These are phyloP conservation scores for Colletotrichum siamense DNA, from an alignment of 2,329 filamentous ascomycete genomes.

Conservation along the genomic window DNA sequence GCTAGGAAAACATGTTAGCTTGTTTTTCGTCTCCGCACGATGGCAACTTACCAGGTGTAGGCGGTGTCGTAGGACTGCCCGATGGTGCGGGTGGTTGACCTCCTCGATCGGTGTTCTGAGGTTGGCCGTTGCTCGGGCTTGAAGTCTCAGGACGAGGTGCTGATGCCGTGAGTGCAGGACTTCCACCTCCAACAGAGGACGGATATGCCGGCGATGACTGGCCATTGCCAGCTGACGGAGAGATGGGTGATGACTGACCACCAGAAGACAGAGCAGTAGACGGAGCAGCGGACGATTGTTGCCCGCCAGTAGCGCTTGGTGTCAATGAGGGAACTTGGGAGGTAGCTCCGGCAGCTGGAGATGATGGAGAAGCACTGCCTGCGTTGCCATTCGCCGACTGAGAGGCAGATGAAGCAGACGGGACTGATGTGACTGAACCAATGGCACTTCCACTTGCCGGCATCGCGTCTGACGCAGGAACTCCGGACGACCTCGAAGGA, in stretches of 20 bases:
- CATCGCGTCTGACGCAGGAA: neutral
- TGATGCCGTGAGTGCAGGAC: neutral
- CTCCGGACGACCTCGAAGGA: neutral
- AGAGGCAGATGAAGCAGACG: neutral
- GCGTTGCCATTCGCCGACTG: rapidly evolving
- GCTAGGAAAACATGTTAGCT: neutral
- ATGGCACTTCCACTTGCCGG: neutral
- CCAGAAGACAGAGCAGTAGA: neutral
- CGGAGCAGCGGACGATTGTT: neutral
- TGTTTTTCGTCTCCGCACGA: no score
- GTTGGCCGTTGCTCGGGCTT: neutral
- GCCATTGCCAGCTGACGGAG: neutral
- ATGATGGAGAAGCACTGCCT: neutral
- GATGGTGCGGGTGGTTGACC: neutral
- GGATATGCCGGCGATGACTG: neutral
- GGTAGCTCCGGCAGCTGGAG: neutral
- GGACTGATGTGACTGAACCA: neutral
- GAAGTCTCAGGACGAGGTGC: neutral
- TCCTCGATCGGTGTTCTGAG: neutral
- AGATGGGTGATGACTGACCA: neutral
- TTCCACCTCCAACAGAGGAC: no score
- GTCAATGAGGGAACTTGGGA: neutral
- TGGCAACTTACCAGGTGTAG: neutral
- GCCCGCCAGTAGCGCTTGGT: neutral
- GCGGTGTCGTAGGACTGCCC: neutral